A percentile compares a stretch with the other conserved stretches of the same genome.
Evolutionary conservation across 1,284 basidiomycete species (phyloP).

Genomic region (Anthracocystis walkeri): DNA sequence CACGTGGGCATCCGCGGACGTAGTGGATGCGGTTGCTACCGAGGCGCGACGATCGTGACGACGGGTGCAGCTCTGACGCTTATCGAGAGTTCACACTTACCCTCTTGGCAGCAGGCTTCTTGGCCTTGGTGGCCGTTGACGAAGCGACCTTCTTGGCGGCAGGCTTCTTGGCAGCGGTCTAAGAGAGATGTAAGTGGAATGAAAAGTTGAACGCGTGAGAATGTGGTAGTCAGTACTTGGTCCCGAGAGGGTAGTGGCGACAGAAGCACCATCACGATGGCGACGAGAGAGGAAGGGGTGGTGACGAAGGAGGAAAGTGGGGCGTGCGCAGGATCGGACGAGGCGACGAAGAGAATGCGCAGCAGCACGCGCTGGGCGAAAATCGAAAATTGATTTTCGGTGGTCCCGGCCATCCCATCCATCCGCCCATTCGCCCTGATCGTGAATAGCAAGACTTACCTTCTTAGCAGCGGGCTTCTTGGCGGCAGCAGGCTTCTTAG

Average conservation of each 20-base stretch:
- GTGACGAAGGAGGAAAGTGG: conserved; percentile 5
- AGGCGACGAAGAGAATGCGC: conserved; percentile 7
- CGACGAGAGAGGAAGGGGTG: conserved; percentile 5
- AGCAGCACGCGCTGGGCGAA: conserved; percentile 28
- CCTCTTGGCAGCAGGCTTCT: conserved; percentile 66
- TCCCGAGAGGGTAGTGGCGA: not conserved
- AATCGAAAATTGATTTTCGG: conserved; percentile 23
- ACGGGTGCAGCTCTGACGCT: conserved; percentile 16
- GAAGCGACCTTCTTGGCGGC: conserved; percentile 57
- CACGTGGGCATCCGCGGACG: conserved; percentile 8
- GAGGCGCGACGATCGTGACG: conserved; percentile 8
- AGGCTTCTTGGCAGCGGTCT: conserved; percentile 55
- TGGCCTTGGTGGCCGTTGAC: conserved; percentile 60
- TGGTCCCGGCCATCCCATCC: conserved; percentile 8
- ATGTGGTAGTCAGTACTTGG: not conserved
- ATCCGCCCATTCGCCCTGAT: conserved; percentile 11
- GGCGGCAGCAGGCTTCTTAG: conserved; percentile 61
- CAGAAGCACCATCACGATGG: not conserved
- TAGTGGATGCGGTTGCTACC: conserved; percentile 1
- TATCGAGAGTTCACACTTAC: conserved; percentile 31
- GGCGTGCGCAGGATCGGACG: conserved; percentile 7
- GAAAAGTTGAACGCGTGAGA: not conserved
- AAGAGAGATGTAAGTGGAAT: not conserved
- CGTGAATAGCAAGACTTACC: conserved; percentile 35
- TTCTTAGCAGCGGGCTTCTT: conserved; percentile 61